A percentile compares a stretch with the other conserved stretches of the same genome.
Conservation (phyloP, 2,329 filamentous ascomycete genomes). For the Talaromyces marneffei region DNA sequence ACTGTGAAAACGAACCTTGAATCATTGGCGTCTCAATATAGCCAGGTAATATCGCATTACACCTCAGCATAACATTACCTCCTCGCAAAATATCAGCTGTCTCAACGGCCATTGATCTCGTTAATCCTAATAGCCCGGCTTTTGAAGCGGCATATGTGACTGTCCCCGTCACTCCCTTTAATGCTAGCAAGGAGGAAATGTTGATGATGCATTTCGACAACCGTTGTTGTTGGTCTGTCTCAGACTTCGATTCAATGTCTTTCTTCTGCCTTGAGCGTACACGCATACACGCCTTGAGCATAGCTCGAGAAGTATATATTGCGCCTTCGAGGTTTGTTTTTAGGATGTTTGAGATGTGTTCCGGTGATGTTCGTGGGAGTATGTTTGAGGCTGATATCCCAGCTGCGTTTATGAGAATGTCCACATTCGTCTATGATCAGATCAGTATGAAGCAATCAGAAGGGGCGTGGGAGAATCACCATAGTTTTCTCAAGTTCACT, state of each 20-base stretch:
- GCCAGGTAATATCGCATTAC: constrained; percentile 76
- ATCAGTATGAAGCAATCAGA: background rate
- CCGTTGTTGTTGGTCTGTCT: constrained; percentile 47
- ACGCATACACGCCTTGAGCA: constrained; percentile 33
- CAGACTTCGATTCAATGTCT: too few relatives aligned
- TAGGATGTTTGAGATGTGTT: constrained; percentile 54
- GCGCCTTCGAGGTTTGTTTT: constrained; percentile 60
- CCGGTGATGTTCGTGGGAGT: constrained; percentile 51
- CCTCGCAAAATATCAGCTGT: constrained; percentile 49
- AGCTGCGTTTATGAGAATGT: constrained; percentile 73
- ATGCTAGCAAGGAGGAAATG: constrained; percentile 67
- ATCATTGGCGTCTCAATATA: constrained; percentile 82
- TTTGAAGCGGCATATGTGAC: constrained; percentile 74
- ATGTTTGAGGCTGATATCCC: constrained; percentile 63
- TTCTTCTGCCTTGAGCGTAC: constrained; percentile 26
- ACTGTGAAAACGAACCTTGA: constrained; percentile 22
- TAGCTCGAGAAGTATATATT: constrained; percentile 35
- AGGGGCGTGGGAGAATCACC: constrained; percentile 19
- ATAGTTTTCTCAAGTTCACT: constrained; percentile 35
- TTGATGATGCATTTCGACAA: constrained; percentile 74
- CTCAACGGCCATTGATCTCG: constrained; percentile 31
- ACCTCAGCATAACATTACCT: constrained; percentile 55
- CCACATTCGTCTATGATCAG: constrained; percentile 30
- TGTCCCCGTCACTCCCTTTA: constrained; percentile 63
- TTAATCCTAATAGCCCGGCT: constrained; percentile 65